Conservation (phyloP, 805 yeast species). For the Saturnispora gosingensis region DNA sequence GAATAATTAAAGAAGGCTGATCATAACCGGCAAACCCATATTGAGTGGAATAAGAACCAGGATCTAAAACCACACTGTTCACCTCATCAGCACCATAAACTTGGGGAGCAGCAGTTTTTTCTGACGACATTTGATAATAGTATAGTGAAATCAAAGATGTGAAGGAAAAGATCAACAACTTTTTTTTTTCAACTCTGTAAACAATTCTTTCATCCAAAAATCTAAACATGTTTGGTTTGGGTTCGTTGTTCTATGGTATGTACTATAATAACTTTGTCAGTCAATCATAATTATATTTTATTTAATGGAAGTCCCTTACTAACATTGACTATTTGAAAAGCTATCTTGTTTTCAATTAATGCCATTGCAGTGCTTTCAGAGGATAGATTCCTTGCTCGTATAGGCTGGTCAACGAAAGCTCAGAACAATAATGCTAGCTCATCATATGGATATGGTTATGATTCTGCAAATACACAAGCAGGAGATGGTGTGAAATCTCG, state of each 20-base stretch:
- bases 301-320: background rate
- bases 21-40: constrained; percentile 93
- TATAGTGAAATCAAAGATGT: background rate
- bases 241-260: constrained; percentile 4
- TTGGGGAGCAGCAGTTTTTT: constrained; percentile 34
- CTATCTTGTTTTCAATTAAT: constrained; percentile 42
- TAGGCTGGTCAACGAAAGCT: constrained; percentile 35
- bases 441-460: constrained; percentile 18
- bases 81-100: constrained; percentile 72
- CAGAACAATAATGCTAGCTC: constrained; percentile 20
- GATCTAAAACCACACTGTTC: constrained; percentile 83
- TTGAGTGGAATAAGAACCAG: constrained; percentile 77
- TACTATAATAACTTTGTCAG: background rate
- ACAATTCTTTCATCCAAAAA: background rate
- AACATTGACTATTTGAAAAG: constrained; percentile 12
- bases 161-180: background rate
- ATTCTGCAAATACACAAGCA: constrained; percentile 5
- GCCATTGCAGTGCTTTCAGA: constrained; percentile 53
- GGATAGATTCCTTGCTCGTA: constrained; percentile 44
- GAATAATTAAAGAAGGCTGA: constrained; percentile 64
- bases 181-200: background rate
- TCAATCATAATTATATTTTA: background rate
- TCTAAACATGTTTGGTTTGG: constrained; percentile 7
- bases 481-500: constrained; percentile 33
- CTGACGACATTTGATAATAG: constrained; percentile 9